A percentile compares a stretch with the other conserved stretches of the same genome.
phyloP scores from a whole-genome alignment of 78 protist genomes.

The Isochrysis galbana region DNA sequence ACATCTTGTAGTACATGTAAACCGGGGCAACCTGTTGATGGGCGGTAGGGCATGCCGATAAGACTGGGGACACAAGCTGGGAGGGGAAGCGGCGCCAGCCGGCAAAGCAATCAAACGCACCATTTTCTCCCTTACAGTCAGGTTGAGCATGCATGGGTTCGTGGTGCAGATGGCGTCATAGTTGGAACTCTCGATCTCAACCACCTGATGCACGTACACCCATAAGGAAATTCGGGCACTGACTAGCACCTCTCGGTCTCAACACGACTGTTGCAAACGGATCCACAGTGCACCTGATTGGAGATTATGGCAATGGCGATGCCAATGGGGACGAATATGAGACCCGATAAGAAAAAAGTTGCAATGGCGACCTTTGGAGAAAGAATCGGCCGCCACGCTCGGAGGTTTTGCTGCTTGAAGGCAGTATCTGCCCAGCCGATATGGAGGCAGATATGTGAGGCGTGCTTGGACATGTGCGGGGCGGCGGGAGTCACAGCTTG shows the following conservation, averaged over 20 bases:
- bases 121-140: not conserved
- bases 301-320: slow-evolving; percentile 62
- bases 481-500: too few relatives aligned
- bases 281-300: too few relatives aligned
- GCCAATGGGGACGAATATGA: slow-evolving; percentile 88
- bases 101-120: too few relatives aligned
- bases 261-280: too few relatives aligned
- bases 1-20: not conserved
- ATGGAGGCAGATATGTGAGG: slow-evolving; percentile 23
- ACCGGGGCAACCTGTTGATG: not conserved
- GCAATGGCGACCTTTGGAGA: slow-evolving; percentile 86
- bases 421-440: slow-evolving; percentile 56
- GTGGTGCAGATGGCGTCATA: not conserved
- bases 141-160: not conserved
- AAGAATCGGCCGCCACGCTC: slow-evolving; percentile 94
- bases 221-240: too few relatives aligned
- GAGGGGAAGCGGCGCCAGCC: too few relatives aligned
- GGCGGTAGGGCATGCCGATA: too few relatives aligned
- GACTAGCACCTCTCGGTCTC: too few relatives aligned
- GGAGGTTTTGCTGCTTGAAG: slow-evolving; percentile 89
- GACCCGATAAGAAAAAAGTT: slow-evolving; percentile 69
- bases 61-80: too few relatives aligned
- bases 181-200: not conserved
- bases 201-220: not conserved
- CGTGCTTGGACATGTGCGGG: too few relatives aligned